Conservation (phyloP, 345 rosid species). For the Viola odorata region DNA sequence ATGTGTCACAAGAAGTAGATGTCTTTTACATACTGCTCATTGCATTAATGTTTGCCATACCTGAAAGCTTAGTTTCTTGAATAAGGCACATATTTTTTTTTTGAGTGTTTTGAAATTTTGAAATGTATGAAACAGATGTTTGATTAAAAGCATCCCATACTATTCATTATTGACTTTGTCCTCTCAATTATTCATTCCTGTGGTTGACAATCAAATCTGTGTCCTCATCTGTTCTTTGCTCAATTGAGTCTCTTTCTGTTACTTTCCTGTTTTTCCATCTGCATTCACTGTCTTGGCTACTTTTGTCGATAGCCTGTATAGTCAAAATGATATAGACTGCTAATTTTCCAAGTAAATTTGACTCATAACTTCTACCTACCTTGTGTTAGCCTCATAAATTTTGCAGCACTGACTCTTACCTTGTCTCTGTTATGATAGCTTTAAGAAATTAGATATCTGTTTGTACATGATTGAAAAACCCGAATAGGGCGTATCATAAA, state of each 20-base stretch:
- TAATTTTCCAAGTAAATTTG: neutral
- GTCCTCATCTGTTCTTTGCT: slow-evolving; percentile 7
- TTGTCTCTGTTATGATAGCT: neutral
- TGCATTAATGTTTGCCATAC: neutral
- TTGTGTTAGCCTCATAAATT: slow-evolving; percentile 3
- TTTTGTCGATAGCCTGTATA: neutral
- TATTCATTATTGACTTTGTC: slow-evolving; percentile 2
- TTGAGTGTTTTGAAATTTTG: neutral
- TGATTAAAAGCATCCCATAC: too few species aligned
- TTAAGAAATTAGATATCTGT: too few species aligned
- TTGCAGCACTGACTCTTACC: neutral
- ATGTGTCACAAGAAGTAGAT: slow-evolving; percentile 1
- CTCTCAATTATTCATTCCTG: slow-evolving; percentile 5
- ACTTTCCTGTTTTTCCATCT: neutral
- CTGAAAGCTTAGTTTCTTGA: too few species aligned
- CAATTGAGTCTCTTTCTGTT: slow-evolving; percentile 6
- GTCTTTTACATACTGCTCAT: neutral
- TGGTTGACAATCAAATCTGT: slow-evolving; percentile 11
- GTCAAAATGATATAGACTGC: slow-evolving; percentile 1
- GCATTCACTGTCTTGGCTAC: slow-evolving; percentile 3
- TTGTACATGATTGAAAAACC: too few species aligned
- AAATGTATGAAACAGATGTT: neutral
- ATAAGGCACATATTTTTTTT: too few species aligned
- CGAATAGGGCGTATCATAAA: too few species aligned
- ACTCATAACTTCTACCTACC: neutral